phyloP scores from a whole-genome alignment of 2,329 filamentous ascomycete species.

The Epichloe gansuensis region DNA sequence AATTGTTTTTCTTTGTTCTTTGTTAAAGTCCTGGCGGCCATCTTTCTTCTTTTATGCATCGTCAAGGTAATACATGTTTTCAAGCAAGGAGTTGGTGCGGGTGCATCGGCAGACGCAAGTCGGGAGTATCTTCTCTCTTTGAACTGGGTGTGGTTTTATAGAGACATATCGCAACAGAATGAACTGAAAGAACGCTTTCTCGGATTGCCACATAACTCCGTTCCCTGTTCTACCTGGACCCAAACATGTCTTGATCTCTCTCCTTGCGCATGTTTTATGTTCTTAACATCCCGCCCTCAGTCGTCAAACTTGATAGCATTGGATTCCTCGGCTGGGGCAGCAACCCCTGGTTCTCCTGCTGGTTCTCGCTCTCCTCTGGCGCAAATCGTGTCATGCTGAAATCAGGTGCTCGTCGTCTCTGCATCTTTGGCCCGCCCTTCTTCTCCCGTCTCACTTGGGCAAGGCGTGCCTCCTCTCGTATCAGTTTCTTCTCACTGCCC shows the following conservation, averaged over 20 bases:
- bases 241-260: neutral
- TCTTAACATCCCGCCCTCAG: neutral
- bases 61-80: neutral
- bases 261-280: neutral
- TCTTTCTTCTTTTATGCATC: neutral
- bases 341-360: constrained; percentile 9
- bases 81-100: neutral
- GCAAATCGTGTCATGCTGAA: constrained; percentile 46
- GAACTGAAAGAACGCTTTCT: neutral
- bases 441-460: constrained; percentile 23
- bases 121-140: neutral
- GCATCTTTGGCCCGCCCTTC: constrained; percentile 17
- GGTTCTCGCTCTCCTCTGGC: constrained; percentile 28
- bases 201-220: constrained; percentile 1
- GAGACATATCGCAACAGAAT: neutral
- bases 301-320: constrained; percentile 2
- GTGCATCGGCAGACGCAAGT: neutral
- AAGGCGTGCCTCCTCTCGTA: constrained; percentile 32
- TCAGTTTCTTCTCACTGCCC: constrained; percentile 50
- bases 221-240: neutral
- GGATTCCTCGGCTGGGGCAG: constrained; percentile 13
- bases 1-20: too few relatives aligned
- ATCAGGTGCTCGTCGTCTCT: constrained; percentile 33
- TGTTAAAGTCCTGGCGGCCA: neutral
- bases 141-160: neutral